These are phyloP conservation scores for Trifolium fragiferum DNA, from an alignment of 306 rosid species.

Conservation along the genomic window DNA sequence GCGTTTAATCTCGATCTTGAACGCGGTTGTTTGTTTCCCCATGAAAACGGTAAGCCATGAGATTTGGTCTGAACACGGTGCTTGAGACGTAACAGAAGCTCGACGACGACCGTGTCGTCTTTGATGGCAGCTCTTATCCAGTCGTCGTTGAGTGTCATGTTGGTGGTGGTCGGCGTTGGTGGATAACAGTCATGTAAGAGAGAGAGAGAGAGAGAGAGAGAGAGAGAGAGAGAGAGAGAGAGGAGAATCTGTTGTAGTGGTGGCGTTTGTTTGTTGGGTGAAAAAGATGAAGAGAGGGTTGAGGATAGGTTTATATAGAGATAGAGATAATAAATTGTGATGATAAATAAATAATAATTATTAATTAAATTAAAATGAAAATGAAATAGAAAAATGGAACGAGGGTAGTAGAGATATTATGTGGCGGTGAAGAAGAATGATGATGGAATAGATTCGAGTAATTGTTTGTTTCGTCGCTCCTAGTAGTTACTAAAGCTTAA, in stretches of 20 bases:
- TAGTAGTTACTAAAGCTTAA: constrained; percentile 16
- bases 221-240: constrained; percentile 31
- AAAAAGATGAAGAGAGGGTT: constrained; percentile 31
- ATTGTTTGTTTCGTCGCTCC: constrained; percentile 4
- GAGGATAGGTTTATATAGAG: constrained; percentile 41
- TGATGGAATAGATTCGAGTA: constrained; percentile 65
- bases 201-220: constrained; percentile 27
- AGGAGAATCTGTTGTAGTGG: constrained; percentile 32
- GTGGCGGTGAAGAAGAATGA: constrained; percentile 56
- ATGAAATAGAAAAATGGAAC: neutral
- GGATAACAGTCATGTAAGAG: constrained; percentile 32
- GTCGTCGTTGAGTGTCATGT: constrained; percentile 54
- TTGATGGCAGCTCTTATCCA: constrained; percentile 78
- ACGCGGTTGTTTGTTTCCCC: constrained; percentile 72
- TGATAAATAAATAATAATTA: neutral
- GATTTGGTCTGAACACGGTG: constrained; percentile 50
- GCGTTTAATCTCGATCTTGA: constrained; percentile 55
- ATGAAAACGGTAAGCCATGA: constrained; percentile 40
- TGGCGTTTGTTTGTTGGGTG: constrained; percentile 54
- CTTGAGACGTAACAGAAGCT: constrained; percentile 73
- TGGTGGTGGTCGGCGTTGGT: neutral
- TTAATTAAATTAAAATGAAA: neutral
- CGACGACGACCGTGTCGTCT: constrained; percentile 68
- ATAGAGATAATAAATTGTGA: neutral
- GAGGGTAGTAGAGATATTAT: constrained; percentile 38